Percentiles rank a stretch among this genome's conserved stretches.
phyloP scores from a whole-genome alignment of 768 basidiomycete species.

The Psilocybe sp. region DNA sequence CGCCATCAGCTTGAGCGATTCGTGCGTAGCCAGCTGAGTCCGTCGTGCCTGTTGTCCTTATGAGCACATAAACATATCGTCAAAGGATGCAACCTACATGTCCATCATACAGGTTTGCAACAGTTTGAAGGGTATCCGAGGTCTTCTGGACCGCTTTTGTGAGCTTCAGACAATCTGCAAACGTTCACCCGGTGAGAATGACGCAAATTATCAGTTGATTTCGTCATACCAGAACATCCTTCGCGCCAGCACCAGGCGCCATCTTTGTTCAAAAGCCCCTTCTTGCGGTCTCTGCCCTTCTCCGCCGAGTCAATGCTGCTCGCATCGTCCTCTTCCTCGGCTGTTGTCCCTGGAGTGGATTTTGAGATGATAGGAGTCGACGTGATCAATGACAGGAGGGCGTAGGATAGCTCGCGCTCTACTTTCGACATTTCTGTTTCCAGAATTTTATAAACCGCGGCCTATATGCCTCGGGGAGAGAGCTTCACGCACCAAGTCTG shows the following conservation, averaged over 20 bases:
- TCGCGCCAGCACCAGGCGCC: slow-evolving; percentile 91
- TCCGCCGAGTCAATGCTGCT: slow-evolving; percentile 2
- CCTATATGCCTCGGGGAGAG: too few species aligned
- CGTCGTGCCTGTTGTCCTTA: slow-evolving; percentile 54
- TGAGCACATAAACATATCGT: not conserved
- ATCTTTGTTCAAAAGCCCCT: slow-evolving; percentile 62
- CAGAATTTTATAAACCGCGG: not conserved
- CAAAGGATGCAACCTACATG: slow-evolving; percentile 45
- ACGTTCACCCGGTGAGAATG: not conserved
- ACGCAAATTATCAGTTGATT: not conserved
- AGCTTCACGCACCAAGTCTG: slow-evolving; percentile 49
- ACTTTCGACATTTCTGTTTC: slow-evolving; percentile 74
- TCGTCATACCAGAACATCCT: slow-evolving; percentile 56
- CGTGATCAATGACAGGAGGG: slow-evolving; percentile 72
- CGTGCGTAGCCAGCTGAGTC: slow-evolving; percentile 72
- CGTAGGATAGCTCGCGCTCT: slow-evolving; percentile 70
- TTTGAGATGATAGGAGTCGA: slow-evolving; percentile 56
- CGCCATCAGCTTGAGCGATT: slow-evolving; percentile 70
- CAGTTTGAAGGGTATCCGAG: slow-evolving; percentile 66
- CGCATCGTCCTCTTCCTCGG: slow-evolving; percentile 43
- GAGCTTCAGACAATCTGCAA: slow-evolving; percentile 67
- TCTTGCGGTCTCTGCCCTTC: slow-evolving; percentile 29
- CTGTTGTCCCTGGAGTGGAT: slow-evolving; percentile 42
- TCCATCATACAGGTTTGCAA: slow-evolving; percentile 78
- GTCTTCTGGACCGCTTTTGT: slow-evolving; percentile 79